Percentiles rank a stretch among this genome's conserved stretches.
These are phyloP conservation scores for Ceratocystis lukuohia DNA, from an alignment of 2,329 filamentous ascomycete genomes.

Conservation along the genomic window DNA sequence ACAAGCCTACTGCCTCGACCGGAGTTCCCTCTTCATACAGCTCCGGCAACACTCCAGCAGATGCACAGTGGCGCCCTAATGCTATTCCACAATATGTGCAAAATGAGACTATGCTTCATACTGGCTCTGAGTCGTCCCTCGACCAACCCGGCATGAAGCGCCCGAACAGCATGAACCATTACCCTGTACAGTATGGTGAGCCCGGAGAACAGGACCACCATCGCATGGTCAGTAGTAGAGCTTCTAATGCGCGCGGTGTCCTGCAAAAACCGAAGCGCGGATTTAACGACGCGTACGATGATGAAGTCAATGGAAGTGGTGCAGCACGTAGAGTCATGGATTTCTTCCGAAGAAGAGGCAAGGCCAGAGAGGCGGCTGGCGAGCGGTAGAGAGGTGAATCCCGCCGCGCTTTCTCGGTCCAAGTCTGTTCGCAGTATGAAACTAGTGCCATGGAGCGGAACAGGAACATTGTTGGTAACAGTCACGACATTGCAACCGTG, in stretches of 20 bases:
- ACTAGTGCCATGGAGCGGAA: neutral
- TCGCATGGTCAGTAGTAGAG: constrained; percentile 26
- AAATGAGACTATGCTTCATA: constrained; percentile 33
- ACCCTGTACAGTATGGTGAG: constrained; percentile 32
- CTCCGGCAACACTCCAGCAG: neutral
- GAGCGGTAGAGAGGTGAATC: constrained; percentile 18
- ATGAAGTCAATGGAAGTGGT: constrained; percentile 58
- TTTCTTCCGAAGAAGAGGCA: constrained; percentile 82
- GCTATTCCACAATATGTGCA: constrained; percentile 34
- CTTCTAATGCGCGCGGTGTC: constrained; percentile 34
- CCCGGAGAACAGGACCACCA: constrained; percentile 30
- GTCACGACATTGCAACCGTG: neutral
- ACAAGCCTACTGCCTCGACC: constrained; percentile 17
- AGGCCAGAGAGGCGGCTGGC: constrained; percentile 33
- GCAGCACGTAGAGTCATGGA: constrained; percentile 93
- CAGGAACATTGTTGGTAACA: neutral
- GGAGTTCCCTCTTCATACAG: constrained; percentile 11
- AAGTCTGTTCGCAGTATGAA: constrained; percentile 5
- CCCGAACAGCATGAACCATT: constrained; percentile 29
- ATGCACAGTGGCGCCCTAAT: constrained; percentile 25
- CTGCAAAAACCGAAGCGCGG: constrained; percentile 69
- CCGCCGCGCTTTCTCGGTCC: constrained; percentile 17
- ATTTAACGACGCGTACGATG: constrained; percentile 81
- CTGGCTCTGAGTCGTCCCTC: constrained; percentile 41
- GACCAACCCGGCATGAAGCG: constrained; percentile 26